Conservation (phyloP, 1,284 basidiomycete genomes). For the Malassezia restricta region DNA sequence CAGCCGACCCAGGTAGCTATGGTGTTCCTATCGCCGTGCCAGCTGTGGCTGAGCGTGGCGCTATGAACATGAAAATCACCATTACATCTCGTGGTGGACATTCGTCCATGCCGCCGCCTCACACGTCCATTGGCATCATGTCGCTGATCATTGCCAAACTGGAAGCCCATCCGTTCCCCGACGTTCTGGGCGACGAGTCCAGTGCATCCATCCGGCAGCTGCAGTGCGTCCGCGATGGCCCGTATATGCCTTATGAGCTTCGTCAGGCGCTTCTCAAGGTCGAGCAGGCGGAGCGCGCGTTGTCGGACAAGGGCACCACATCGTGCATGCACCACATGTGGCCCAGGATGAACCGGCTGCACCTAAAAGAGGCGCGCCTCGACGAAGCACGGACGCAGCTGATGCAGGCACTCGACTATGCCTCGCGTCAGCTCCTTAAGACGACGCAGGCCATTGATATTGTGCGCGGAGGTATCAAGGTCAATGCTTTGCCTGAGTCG, state of each 20-base stretch:
- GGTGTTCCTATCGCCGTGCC: conserved; percentile 47
- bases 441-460: conserved; percentile 63
- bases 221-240: conserved; percentile 51
- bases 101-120: conserved; percentile 55
- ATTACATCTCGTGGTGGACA: conserved; percentile 55
- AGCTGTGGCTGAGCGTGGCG: conserved; percentile 58
- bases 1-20: conserved; percentile 16
- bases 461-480: conserved; percentile 58
- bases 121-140: conserved; percentile 57
- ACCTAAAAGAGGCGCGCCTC: conserved; percentile 3
- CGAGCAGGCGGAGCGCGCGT: conserved; percentile 37
- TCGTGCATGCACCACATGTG: not conserved
- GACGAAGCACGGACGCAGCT: not conserved
- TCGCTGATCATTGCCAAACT: conserved; percentile 53
- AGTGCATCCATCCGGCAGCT: conserved; percentile 49
- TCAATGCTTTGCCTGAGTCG: conserved; percentile 55
- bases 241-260: conserved; percentile 49
- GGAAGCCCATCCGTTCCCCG: conserved; percentile 52
- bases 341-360: not conserved
- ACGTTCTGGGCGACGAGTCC: conserved; percentile 39
- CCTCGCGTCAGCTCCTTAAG: conserved; percentile 50
- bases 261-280: conserved; percentile 48
- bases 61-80: conserved; percentile 44
- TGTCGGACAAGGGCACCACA: not conserved
- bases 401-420: not conserved